Evolutionary conservation across 805 yeast species (phyloP).

Genomic region (Brettanomyces naardenensis): DNA sequence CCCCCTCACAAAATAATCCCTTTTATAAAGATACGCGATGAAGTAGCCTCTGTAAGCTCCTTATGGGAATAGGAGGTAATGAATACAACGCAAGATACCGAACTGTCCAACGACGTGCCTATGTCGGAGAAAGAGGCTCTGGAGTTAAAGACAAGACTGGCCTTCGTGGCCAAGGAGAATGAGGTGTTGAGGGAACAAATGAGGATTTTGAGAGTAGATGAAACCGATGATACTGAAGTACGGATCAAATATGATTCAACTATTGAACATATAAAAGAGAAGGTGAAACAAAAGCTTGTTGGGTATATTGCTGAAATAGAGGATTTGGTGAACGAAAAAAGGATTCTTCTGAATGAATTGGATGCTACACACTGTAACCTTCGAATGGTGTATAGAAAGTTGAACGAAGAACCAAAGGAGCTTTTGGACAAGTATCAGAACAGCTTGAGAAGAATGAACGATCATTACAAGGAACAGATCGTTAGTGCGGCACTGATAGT

Average conservation of each 20-base stretch:
- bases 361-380: conserved; percentile 9
- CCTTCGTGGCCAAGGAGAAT: conserved; percentile 1
- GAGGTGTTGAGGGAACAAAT: background rate
- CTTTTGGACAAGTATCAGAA: background rate
- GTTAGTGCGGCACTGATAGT: conserved; percentile 4
- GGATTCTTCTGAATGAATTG: conserved; percentile 10
- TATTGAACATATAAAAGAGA: conserved; percentile 4
- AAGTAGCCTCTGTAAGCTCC: no score
- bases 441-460: conserved; percentile 4
- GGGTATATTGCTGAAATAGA: conserved; percentile 3
- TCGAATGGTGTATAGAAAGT: conserved; percentile 1
- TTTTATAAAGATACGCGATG: no score
- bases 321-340: conserved; percentile 7
- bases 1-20: no score
- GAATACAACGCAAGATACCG: conserved; percentile 1
- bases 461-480: conserved; percentile 7
- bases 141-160: background rate
- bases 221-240: no score
- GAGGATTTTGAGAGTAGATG: no score
- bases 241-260: no score
- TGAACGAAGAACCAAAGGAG: background rate
- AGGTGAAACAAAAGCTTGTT: conserved; percentile 3
- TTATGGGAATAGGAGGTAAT: no score
- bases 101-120: conserved; percentile 1
- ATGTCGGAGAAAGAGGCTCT: background rate